Conservation (phyloP, 805 yeast genomes). For the Grigorovia yakushimaensis region DNA sequence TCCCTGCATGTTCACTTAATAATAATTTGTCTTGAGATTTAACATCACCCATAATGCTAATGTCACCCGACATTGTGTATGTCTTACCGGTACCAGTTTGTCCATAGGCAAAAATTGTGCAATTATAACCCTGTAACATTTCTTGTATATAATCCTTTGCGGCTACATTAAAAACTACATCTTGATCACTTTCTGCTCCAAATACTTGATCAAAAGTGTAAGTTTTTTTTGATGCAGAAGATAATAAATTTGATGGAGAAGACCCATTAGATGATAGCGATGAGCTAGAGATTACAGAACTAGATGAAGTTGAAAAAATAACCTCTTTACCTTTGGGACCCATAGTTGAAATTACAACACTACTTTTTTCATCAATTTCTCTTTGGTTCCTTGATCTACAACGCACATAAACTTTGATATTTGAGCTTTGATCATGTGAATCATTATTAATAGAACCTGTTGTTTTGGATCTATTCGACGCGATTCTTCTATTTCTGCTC, state of each 20-base stretch:
- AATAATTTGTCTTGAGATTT: slow-evolving; percentile 19
- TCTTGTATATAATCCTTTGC: slow-evolving; percentile 53
- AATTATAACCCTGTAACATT: slow-evolving; percentile 60
- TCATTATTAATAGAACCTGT: background rate
- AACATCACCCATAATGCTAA: slow-evolving; percentile 32
- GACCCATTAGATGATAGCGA: background rate
- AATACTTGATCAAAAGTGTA: slow-evolving; percentile 69
- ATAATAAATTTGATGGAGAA: slow-evolving; percentile 3
- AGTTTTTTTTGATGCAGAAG: slow-evolving; percentile 33
- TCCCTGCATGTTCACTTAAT: slow-evolving; percentile 43
- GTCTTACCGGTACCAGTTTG: slow-evolving; percentile 87
- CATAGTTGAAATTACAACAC: slow-evolving; percentile 43
- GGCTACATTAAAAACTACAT: slow-evolving; percentile 51
- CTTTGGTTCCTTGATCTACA: slow-evolving; percentile 47
- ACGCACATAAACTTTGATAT: slow-evolving; percentile 47
- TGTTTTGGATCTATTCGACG: background rate
- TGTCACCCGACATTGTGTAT: slow-evolving; percentile 62
- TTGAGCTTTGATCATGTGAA: slow-evolving; percentile 11
- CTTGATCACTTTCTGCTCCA: slow-evolving; percentile 74
- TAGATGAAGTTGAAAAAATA: slow-evolving; percentile 19
- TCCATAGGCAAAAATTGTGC: slow-evolving; percentile 77
- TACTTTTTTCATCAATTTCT: slow-evolving; percentile 45
- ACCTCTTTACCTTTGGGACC: slow-evolving; percentile 40
- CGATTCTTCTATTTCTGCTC: background rate
- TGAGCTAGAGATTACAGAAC: background rate